Evolutionary conservation across 208 protist species (phyloP).

Genomic region (Lotmaria passim): DNA sequence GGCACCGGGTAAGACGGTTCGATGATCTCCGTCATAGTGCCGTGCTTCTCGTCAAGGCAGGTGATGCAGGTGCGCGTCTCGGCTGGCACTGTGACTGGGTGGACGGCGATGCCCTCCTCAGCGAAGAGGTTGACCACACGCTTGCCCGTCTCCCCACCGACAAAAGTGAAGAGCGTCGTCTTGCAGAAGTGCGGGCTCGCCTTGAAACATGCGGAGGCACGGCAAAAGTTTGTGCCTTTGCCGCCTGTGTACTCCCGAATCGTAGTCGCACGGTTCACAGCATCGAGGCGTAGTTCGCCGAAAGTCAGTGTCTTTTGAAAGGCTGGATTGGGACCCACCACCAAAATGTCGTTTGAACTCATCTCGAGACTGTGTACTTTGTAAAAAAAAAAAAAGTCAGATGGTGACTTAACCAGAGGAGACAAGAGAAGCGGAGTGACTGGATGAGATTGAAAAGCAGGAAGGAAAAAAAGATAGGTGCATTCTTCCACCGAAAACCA

Average conservation of each 20-base stretch:
- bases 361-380: too few relatives aligned
- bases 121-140: constrained; percentile 24
- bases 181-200: constrained; percentile 13
- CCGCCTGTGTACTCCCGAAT: constrained; percentile 39
- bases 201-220: constrained; percentile 29
- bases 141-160: constrained; percentile 35
- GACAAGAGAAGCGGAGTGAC: too few relatives aligned
- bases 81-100: constrained; percentile 17
- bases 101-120: constrained; percentile 31
- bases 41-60: constrained; percentile 29
- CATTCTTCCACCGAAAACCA: too few relatives aligned
- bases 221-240: constrained; percentile 54
- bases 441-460: too few relatives aligned
- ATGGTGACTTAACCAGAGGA: too few relatives aligned
- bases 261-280: constrained; percentile 37
- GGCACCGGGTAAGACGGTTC: constrained; percentile 37
- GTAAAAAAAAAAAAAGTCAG: too few relatives aligned
- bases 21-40: constrained; percentile 53
- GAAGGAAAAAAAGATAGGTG: too few relatives aligned
- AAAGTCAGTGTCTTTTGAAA: constrained; percentile 46
- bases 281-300: constrained; percentile 26
- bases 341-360: constrained; percentile 24
- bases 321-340: constrained; percentile 42
- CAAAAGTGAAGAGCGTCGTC: constrained; percentile 35
- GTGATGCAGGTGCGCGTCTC: constrained; percentile 48